Evolutionary conservation across 2,329 filamentous ascomycete genomes (phyloP).

Genomic region (Aschersonia sp.): DNA sequence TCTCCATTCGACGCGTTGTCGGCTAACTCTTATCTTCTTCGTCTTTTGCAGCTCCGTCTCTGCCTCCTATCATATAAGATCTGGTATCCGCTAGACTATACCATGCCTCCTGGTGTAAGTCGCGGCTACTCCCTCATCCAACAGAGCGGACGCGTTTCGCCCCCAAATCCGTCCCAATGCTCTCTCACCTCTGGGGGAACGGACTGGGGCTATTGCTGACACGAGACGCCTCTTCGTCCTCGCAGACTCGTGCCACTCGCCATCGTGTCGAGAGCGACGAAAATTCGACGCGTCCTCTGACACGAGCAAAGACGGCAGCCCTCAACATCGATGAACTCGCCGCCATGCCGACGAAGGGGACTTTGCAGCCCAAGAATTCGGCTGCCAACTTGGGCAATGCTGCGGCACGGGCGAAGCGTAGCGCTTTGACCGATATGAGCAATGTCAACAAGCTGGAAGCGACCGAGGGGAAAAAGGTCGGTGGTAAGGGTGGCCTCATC

Average conservation of each 20-base stretch:
- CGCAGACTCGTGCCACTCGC: slow-evolving; percentile 53
- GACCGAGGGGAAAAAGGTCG: slow-evolving; percentile 61
- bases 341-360: slow-evolving; percentile 41
- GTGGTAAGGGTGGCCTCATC: slow-evolving; percentile 51
- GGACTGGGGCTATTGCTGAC: slow-evolving; percentile 5
- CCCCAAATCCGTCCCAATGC: background rate
- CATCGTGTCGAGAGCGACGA: slow-evolving; percentile 87
- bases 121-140: too few relatives aligned
- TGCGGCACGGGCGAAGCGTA: slow-evolving; percentile 52
- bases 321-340: slow-evolving; percentile 46
- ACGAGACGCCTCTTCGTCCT: background rate
- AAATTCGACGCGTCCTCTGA: slow-evolving; percentile 71
- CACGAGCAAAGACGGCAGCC: slow-evolving; percentile 80
- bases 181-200: slow-evolving; percentile 9
- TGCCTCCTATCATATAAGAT: slow-evolving; percentile 6
- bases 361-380: slow-evolving; percentile 58
- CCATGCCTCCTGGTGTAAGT: slow-evolving; percentile 22
- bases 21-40: slow-evolving; percentile 6
- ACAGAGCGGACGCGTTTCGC: background rate
- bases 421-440: slow-evolving; percentile 85
- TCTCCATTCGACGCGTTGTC: slow-evolving; percentile 7
- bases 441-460: slow-evolving; percentile 74
- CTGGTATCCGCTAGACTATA: slow-evolving; percentile 11
- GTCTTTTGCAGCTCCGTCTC: slow-evolving; percentile 6
- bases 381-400: slow-evolving; percentile 32